Percentiles rank a stretch among this genome's conserved stretches.
Evolutionary conservation across 331 rosid genomes (phyloP).

Genomic region (Telfairia occidentalis): DNA sequence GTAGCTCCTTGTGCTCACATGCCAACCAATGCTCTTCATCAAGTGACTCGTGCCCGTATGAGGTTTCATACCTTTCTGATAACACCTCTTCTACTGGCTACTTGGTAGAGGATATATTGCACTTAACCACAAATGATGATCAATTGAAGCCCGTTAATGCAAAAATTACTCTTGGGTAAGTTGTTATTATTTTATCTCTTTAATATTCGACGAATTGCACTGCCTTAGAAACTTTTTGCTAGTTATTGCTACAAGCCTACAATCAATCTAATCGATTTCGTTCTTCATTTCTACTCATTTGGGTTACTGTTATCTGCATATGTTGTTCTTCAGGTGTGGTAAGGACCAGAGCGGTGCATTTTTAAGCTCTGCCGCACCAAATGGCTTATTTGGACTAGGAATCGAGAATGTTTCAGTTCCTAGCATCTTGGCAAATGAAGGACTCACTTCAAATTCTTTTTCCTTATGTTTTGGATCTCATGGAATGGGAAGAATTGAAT

Average conservation of each 20-base stretch:
- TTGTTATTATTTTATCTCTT: conserved; percentile 10
- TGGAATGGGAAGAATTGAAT: conserved; percentile 67
- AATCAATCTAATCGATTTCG: neutral
- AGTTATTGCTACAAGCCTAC: conserved; percentile 17
- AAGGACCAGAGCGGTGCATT: conserved; percentile 66
- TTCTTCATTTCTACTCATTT: neutral
- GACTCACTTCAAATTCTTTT: conserved; percentile 63
- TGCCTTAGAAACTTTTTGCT: neutral
- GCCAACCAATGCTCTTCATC: conserved; percentile 38
- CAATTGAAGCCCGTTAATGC: conserved; percentile 25
- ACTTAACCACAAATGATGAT: conserved; percentile 47
- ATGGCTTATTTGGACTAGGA: conserved; percentile 78
- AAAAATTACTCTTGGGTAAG: conserved; percentile 65
- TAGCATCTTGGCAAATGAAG: conserved; percentile 62
- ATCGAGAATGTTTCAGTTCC: conserved; percentile 62
- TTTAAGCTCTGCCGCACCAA: conserved; percentile 63
- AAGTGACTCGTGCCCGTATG: conserved; percentile 39
- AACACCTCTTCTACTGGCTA: conserved; percentile 67
- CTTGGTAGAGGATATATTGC: conserved; percentile 76
- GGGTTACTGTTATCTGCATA: conserved; percentile 18
- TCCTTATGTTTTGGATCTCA: conserved; percentile 75
- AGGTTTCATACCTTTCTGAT: conserved; percentile 44
- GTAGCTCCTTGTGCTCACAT: conserved; percentile 40
- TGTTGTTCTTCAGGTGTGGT: conserved; percentile 58
- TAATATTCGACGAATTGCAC: neutral